phyloP scores from a whole-genome alignment of 352 stramenopile species.

The Elongisporangium anandrum region DNA sequence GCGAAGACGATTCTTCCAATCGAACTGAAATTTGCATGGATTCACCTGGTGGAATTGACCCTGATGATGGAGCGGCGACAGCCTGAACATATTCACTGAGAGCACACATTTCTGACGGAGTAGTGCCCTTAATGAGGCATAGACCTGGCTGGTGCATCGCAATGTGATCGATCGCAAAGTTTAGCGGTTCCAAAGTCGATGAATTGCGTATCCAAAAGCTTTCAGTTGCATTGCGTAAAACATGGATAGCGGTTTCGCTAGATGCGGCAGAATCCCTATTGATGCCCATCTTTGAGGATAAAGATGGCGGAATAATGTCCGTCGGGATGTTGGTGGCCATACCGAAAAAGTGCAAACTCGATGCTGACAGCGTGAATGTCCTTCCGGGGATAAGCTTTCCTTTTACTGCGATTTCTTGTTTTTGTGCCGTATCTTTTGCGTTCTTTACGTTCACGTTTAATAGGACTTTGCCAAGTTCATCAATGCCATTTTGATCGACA shows the following conservation, averaged over 20 bases:
- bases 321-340: conserved; percentile 46
- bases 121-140: conserved; percentile 59
- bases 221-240: conserved; percentile 63
- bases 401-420: conserved; percentile 63
- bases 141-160: conserved; percentile 61
- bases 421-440: conserved; percentile 55
- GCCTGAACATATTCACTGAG: conserved; percentile 81
- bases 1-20: conserved; percentile 50
- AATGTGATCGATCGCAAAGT: conserved; percentile 67
- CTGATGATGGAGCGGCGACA: conserved; percentile 60
- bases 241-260: conserved; percentile 36
- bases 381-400: conserved; percentile 75
- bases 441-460: conserved; percentile 68
- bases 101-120: conserved; percentile 53
- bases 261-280: conserved; percentile 25
- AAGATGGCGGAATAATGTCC: conserved; percentile 37
- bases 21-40: conserved; percentile 76
- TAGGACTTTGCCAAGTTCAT: conserved; percentile 58
- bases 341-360: conserved; percentile 77
- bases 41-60: conserved; percentile 63
- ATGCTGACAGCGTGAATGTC: conserved; percentile 78
- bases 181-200: conserved; percentile 55
- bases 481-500: conserved; percentile 31
- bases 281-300: conserved; percentile 36
- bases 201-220: conserved; percentile 83